phyloP scores from a whole-genome alignment of 2,329 filamentous ascomycete genomes.

The Rugonectria rugulosa region DNA sequence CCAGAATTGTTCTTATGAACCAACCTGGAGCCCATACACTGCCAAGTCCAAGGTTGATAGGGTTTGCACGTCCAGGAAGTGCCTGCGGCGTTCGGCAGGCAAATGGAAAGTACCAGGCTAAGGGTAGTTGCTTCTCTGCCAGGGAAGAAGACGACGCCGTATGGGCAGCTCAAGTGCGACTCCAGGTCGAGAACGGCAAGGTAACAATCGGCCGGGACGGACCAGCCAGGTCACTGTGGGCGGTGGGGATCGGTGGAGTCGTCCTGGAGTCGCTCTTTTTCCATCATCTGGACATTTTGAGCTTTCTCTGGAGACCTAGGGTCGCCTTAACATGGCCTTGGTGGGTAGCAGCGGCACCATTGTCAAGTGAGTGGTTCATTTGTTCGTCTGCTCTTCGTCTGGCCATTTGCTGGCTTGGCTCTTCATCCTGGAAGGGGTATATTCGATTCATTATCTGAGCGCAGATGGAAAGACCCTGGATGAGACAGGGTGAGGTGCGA shows the following conservation, averaged over 20 bases:
- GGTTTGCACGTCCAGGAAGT: constrained; percentile 10
- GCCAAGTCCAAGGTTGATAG: constrained; percentile 8
- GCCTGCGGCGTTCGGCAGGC: constrained; percentile 19
- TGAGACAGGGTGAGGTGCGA: neutral
- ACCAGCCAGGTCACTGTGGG: constrained; percentile 33
- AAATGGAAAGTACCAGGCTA: constrained; percentile 26
- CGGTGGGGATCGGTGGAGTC: constrained; percentile 27
- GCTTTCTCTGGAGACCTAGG: constrained; percentile 3
- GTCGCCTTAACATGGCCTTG: constrained; percentile 7
- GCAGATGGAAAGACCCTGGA: neutral
- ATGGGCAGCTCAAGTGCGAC: constrained; percentile 25
- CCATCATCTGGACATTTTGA: constrained; percentile 1
- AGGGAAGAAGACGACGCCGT: neutral
- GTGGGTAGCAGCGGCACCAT: constrained; percentile 2
- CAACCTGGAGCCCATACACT: constrained; percentile 7
- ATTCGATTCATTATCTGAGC: neutral
- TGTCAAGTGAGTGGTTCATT: constrained; percentile 5
- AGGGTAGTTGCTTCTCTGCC: constrained; percentile 17
- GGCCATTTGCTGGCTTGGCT: constrained; percentile 2
- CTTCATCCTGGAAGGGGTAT: neutral
- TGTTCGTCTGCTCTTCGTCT: neutral
- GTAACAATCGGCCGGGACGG: constrained; percentile 36
- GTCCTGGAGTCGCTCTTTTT: neutral
- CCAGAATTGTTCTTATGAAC: constrained; percentile 9
- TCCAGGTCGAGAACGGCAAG: constrained; percentile 40